phyloP scores from a whole-genome alignment of 345 rosid species.

The Brassica juncea region DNA sequence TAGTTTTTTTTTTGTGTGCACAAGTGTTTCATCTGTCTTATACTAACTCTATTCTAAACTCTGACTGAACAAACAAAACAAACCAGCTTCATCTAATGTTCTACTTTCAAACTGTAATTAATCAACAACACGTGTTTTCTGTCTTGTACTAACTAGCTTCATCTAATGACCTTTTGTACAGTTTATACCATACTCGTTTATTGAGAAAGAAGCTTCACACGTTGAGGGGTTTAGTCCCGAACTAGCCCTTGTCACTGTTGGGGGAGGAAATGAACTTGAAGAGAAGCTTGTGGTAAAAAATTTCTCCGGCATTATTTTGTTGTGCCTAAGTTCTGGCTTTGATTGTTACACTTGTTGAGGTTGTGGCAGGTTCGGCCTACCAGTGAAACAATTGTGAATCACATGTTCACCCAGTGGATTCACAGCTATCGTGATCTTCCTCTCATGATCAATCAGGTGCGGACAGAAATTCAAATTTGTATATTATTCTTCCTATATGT shows the following conservation, averaged over 20 bases:
- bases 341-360: constrained; percentile 69
- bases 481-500: not conserved
- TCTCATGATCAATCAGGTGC: constrained; percentile 90
- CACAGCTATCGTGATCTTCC: constrained; percentile 96
- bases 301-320: not conserved
- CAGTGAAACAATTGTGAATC: constrained; percentile 94
- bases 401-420: constrained; percentile 97
- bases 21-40: no score
- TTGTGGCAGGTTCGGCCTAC: constrained; percentile 98
- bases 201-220: constrained; percentile 97
- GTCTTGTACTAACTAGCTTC: no score
- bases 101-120: no score
- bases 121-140: no score
- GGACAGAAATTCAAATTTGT: not conserved
- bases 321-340: constrained; percentile 60
- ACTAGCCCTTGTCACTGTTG: constrained; percentile 81
- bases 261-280: constrained; percentile 93
- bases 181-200: constrained; percentile 95
- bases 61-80: no score
- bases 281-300: constrained; percentile 90
- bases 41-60: no score
- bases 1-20: no score
- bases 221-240: constrained; percentile 97
- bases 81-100: no score
- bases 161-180: constrained; percentile 31